Evolutionary conservation across 176 grass and related monocot genomes (phyloP), one percentile per base, ranked within the genome.

Genomic region (Dactylis glomerata): DNA sequence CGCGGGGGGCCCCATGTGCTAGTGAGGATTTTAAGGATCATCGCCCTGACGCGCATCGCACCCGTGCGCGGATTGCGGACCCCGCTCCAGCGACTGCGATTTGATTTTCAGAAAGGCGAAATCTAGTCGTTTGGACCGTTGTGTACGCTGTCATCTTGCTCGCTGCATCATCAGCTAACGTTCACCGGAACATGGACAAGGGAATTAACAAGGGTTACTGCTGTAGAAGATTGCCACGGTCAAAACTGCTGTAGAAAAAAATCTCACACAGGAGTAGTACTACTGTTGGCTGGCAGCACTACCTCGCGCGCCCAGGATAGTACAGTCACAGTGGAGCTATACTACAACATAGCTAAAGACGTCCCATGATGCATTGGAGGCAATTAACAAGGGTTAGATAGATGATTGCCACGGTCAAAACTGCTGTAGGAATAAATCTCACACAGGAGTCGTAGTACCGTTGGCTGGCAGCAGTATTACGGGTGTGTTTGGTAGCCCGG

Each of bases 111-210:
- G 14, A 20, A 50, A 3, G 9, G 26, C 4, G 1, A 24, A 19
- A 66, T 37, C 85, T 68, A 30, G 17, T 13, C n/a, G 8, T 67
- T 81, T 81, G 68, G 69, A 67, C 12, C 16, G 4, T 76, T 75
- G 34, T 5, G 5, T 36, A 36, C 3, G 34, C 34, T 36, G 34
- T 36, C 34, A 36, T 36, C 34, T 36, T 36, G 34, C 34, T 36
- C 5, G 34, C 34, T 36, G 34, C 5, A 36, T 36, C 34, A 36
- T 3, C 34, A 5, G 5, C 34, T 36, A 81, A 73, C 67, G 30
- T 74, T 71, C 77, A 58, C 38, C 64, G 45, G 45, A 32, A 75
- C 26, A 31, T 65, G 17, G 78, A 67, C 37, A 40, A 11, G 24
- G 11, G n/a, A 22, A 47, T 74, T 47, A 46, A n/a, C 77, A 17